A percentile compares a stretch with the other conserved stretches of the same genome.
Conservation (phyloP, 768 basidiomycete species). For the Galerina marginata region DNA sequence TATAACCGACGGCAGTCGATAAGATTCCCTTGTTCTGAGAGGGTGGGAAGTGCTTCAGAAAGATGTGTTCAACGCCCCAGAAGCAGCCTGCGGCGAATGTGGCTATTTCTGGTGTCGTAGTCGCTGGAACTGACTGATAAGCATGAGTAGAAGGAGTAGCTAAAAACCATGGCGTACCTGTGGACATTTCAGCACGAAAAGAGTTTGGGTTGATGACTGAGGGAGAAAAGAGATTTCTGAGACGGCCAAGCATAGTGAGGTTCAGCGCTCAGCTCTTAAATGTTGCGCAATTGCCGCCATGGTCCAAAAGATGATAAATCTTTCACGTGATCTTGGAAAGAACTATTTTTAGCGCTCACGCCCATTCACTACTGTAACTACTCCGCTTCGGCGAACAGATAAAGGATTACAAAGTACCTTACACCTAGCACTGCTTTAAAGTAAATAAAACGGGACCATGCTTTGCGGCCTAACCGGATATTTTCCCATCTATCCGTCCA, state of each 20-base stretch:
- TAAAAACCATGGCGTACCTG: constrained; percentile 29
- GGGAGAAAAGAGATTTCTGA: constrained; percentile 29
- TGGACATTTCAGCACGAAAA: constrained; percentile 48
- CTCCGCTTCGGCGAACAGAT: too few species aligned
- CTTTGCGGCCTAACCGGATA: too few species aligned
- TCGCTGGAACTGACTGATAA: constrained; percentile 6
- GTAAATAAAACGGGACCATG: too few species aligned
- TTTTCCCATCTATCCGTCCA: too few species aligned
- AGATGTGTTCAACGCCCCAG: constrained; percentile 89
- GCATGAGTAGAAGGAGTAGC: not conserved
- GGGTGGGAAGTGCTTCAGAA: constrained; percentile 78
- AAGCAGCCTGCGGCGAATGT: constrained; percentile 74
- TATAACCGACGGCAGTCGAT: constrained; percentile 80
- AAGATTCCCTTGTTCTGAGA: constrained; percentile 75
- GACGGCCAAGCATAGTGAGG: constrained; percentile 31
- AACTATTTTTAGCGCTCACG: too few species aligned
- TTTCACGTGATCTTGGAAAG: too few species aligned
- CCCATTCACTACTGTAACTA: too few species aligned
- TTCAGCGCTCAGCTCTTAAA: not conserved
- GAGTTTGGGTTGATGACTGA: constrained; percentile 40
- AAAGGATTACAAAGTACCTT: too few species aligned
- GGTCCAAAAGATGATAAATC: not conserved
- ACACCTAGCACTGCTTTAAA: too few species aligned
- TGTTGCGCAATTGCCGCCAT: constrained; percentile 13
- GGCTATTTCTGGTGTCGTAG: constrained; percentile 39